Base-by-base conservation (phyloP, 83 land plant species). In the Thuja plicata region DNA sequence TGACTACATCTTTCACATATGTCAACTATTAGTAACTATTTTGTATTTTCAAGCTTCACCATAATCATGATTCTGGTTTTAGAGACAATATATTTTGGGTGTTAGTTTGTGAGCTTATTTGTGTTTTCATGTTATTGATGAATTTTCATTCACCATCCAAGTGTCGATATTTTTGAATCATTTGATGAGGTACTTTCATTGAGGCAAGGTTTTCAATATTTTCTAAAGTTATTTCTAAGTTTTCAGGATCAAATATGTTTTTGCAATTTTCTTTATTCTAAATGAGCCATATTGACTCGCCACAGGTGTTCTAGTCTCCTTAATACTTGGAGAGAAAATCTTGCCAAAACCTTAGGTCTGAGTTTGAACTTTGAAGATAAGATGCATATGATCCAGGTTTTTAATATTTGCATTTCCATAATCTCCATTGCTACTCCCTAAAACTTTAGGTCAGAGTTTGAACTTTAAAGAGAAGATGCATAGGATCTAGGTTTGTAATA, bases 371-470 rank as follows among this genome's bases (percentile, higher is more conserved):
- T 50, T 50, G 78, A 30, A 11, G 35, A 74, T 38, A 32, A 11
- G 8, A 34, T 11, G 30, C 13, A n/a, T 34, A 0, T 38, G 37
- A 13, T 34, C 30, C 35, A 54, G 57, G 19, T 15, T 54, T 15
- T 3, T 54, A 54, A 15, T 54, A 16, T 54, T 54, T 54, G 19
- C 57, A 54, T 54, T 15, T 54, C 57, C 19, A 2, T 54, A 10
- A 54, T 54, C 3, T 16, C 4, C 3, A 54, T 19, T 54, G 19
- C 19, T 15, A 2, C 57, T 12, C 54, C 95, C 24, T 88, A 91
- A 89, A 57, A 87, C 93, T 0, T 90, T 94, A 88, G 38, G 34
- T 50, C 54, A 11, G 54, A 50, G 12, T 50, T 50, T 1, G 2
- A 50, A 50, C 54, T 50, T 50, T 6, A 15, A 73, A 2, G 77